These are phyloP conservation scores for Coelastrella sp. DNA, from an alignment of 139 green algal genomes.

Conservation along the genomic window DNA sequence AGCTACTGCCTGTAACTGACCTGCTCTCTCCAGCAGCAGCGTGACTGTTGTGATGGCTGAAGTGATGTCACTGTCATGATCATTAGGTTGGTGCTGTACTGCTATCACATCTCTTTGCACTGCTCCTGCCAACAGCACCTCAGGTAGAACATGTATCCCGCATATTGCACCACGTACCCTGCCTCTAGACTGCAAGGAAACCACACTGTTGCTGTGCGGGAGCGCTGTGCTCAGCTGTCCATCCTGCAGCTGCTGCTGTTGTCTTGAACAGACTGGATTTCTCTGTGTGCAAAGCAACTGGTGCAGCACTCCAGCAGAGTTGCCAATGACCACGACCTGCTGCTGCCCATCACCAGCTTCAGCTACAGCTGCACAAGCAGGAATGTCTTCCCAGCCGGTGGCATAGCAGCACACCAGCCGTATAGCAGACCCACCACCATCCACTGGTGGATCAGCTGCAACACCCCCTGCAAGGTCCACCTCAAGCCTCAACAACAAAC, in stretches of 20 bases:
- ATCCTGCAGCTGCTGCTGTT: background rate
- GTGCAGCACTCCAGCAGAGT: constrained; percentile 13
- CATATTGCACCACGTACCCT: background rate
- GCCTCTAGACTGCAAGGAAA: background rate
- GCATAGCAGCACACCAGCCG: constrained; percentile 8
- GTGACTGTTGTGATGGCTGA: background rate
- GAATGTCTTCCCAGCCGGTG: background rate
- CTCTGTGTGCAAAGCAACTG: background rate
- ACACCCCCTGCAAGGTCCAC: background rate
- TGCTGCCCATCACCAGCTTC: background rate
- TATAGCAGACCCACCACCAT: background rate
- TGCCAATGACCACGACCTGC: background rate
- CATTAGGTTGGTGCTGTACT: background rate
- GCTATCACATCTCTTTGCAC: background rate
- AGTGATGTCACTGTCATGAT: background rate
- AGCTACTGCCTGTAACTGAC: constrained; percentile 4
- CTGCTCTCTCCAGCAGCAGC: background rate
- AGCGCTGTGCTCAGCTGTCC: background rate
- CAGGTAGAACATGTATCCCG: background rate
- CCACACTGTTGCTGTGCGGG: background rate
- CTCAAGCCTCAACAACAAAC: background rate
- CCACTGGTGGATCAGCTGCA: background rate
- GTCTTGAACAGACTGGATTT: background rate
- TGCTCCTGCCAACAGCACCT: background rate
- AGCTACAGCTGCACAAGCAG: background rate